These are phyloP conservation scores for Picea abies DNA, from an alignment of 83 land plant species.

Conservation along the genomic window DNA sequence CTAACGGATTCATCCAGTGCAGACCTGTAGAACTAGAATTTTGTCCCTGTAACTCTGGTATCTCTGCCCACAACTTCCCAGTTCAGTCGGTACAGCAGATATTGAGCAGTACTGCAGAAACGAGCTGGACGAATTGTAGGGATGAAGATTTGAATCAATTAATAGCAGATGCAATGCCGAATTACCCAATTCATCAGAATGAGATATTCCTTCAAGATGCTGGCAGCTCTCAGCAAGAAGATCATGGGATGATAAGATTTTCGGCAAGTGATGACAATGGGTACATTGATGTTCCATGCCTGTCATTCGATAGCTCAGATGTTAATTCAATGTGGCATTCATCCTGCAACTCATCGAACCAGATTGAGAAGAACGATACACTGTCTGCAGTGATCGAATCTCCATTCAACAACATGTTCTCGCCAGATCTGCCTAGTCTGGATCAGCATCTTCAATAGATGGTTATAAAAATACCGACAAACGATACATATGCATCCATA, in stretches of 20 bases:
- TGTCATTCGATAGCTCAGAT: neutral
- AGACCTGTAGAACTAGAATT: neutral
- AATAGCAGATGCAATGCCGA: neutral
- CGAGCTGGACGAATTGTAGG: neutral
- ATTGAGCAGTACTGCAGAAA: neutral
- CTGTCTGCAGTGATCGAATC: neutral
- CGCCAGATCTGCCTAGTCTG: conserved; percentile 4
- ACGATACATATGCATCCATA: too few relatives aligned
- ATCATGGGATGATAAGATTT: neutral
- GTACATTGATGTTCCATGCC: neutral
- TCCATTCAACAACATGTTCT: conserved; percentile 4
- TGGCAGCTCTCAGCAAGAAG: neutral
- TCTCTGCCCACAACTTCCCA: neutral
- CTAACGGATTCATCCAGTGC: neutral
- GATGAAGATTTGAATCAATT: neutral
- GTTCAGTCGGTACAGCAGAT: too few relatives aligned
- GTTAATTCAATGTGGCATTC: conserved; percentile 5
- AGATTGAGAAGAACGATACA: neutral
- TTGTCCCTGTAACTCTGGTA: neutral
- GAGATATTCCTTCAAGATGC: neutral
- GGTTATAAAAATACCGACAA: too few relatives aligned
- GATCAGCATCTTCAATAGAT: neutral
- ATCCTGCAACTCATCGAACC: neutral
- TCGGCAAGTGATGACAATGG: neutral
- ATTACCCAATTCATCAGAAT: neutral